These are phyloP conservation scores for Beauveria scarabaeidicola DNA, from an alignment of 2,329 filamentous ascomycete species.

Conservation along the genomic window DNA sequence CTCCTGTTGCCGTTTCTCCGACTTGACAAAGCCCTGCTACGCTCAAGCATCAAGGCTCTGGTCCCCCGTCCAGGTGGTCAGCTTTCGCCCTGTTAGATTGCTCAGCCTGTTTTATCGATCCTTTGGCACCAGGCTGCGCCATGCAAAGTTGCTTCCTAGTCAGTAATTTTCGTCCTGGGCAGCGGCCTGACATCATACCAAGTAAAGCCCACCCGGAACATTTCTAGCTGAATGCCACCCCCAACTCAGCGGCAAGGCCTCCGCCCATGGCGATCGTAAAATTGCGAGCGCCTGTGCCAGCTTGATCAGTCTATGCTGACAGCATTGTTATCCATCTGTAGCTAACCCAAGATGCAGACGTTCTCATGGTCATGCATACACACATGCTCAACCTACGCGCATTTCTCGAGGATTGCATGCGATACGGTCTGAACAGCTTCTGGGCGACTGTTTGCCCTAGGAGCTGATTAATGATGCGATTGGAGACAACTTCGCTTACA, in stretches of 20 bases:
- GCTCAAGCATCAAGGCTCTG: background rate
- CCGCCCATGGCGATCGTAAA: background rate
- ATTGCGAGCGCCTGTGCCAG: background rate
- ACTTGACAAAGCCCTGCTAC: too few species aligned
- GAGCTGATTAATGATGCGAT: constrained; percentile 47
- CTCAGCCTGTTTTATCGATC: background rate
- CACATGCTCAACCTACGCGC: constrained; percentile 68
- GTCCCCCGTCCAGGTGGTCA: background rate
- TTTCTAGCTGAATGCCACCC: too few species aligned
- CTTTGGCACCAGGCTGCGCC: background rate
- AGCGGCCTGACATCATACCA: background rate
- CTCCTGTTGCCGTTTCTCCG: background rate
- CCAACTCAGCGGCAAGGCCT: background rate
- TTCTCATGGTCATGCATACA: constrained; percentile 72
- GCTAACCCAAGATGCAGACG: constrained; percentile 36
- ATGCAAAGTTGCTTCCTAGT: background rate
- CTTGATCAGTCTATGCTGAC: constrained; percentile 23
- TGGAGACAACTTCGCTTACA: constrained; percentile 50
- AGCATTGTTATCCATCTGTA: background rate
- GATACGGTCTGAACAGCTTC: constrained; percentile 42
- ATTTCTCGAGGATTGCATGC: constrained; percentile 67
- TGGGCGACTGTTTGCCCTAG: constrained; percentile 64
- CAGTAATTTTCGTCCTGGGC: too few species aligned
- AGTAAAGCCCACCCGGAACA: too few species aligned
- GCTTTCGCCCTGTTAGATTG: background rate